Percentiles rank a stretch among this genome's conserved stretches.
Conservation (phyloP, 2,329 filamentous ascomycete genomes). For the Didymella exigua region DNA sequence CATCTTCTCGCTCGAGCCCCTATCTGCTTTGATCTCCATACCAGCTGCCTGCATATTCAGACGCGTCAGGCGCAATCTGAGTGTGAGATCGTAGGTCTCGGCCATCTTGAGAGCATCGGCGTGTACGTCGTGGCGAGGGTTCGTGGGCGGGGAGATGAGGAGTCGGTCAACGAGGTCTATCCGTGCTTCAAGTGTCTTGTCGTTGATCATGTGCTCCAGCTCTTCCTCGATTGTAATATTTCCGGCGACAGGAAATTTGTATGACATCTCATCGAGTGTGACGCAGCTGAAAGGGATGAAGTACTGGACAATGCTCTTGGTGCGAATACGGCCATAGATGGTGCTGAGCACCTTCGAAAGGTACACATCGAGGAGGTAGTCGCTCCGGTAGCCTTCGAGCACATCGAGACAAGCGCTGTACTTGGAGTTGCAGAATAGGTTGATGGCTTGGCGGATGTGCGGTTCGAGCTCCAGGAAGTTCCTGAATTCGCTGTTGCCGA, state of each 20-base stretch:
- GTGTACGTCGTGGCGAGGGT: constrained; percentile 74
- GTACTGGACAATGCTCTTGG: constrained; percentile 92
- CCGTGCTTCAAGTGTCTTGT: constrained; percentile 73
- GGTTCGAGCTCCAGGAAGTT: constrained; percentile 90
- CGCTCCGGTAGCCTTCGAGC: constrained; percentile 77
- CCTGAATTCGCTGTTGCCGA: constrained; percentile 86
- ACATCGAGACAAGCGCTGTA: constrained; percentile 85
- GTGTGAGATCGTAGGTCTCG: constrained; percentile 73
- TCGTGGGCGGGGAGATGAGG: constrained; percentile 71
- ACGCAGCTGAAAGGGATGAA: constrained; percentile 89
- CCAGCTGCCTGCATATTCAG: constrained; percentile 78
- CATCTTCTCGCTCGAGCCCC: constrained; percentile 24
- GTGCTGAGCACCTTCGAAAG: constrained; percentile 73
- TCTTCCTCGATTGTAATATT: constrained; percentile 67
- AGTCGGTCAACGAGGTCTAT: constrained; percentile 84
- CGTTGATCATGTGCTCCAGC: constrained; percentile 76
- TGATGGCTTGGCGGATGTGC: constrained; percentile 89
- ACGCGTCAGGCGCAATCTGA: constrained; percentile 75
- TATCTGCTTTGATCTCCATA: constrained; percentile 64
- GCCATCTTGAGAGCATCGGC: constrained; percentile 70
- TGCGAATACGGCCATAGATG: constrained; percentile 77
- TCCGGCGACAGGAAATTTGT: constrained; percentile 70
- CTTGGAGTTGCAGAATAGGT: constrained; percentile 86
- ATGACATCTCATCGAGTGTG: constrained; percentile 76
- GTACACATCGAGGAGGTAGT: constrained; percentile 91